Base-by-base conservation (phyloP, 371 early-diverging fungal species). In the Rhizopus sp. region DNA sequence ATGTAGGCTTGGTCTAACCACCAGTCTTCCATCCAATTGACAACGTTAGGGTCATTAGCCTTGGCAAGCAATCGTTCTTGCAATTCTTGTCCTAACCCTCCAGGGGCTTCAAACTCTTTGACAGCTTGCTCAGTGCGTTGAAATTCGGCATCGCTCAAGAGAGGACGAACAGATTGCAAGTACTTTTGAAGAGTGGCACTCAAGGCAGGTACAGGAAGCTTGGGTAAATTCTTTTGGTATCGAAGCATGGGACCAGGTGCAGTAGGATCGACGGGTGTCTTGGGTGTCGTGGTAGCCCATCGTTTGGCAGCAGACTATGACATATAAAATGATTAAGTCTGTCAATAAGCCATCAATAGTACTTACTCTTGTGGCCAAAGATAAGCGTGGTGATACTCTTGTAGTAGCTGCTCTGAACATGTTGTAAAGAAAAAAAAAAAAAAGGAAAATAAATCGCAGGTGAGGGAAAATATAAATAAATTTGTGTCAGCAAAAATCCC, bases 1-100 rank as follows among this genome's bases (percentile, higher is more conserved):
- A 94, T 87, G 73, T 97, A 97, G 53, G 93, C 92, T 52, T 86
- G 77, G 54, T 94, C 93, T 69, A 90, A 88, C 98, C 98, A 83
- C 97, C 96, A 96, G 59, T 94, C 93, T 69, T 91, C 92, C 63
- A 98, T 82, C 98, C 95, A 94, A 81, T 92, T 92, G 53, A 80
- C 82, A 33, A 83, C 72, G 37, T 72, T 79, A 55, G 87, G 87
- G 57, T 85, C 74, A 51, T 80, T 75, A 50, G 85, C 86, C 61
- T 76, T 82, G 53, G 88, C 89, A 35, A 84, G 50, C 35, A 97
- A 77, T 44, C 97, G 88, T 40, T 81, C 73, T 70, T 97, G 97
- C 29, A 98, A 85, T 59, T 82, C 79, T 59, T 89, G 86, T 33
- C 93, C 96, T 15, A 82, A 55, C 38, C 94, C 95, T 49, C 91